Percentiles rank a stretch among this genome's conserved stretches.
Evolutionary conservation across 805 yeast genomes (phyloP).

Genomic region (Teunomyces pallodes): DNA sequence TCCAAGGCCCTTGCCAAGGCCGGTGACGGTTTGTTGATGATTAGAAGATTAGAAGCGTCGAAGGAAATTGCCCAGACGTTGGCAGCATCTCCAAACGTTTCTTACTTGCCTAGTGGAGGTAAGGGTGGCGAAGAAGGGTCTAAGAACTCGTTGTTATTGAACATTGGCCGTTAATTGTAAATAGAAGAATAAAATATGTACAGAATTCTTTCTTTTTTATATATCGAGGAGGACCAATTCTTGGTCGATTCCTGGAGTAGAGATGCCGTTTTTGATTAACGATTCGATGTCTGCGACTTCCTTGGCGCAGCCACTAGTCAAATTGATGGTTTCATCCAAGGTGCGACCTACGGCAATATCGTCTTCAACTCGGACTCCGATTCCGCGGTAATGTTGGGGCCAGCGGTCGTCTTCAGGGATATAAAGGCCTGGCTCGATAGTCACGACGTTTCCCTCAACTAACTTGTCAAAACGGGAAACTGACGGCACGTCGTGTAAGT

Average conservation of each 20-base stretch:
- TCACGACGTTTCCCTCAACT: slow-evolving; percentile 73
- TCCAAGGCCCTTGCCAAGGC: slow-evolving; percentile 90
- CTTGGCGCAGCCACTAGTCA: slow-evolving; percentile 83
- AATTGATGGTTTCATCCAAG: slow-evolving; percentile 44
- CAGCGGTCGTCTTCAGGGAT: slow-evolving; percentile 70
- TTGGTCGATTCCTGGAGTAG: slow-evolving; percentile 43
- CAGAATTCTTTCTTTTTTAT: neutral
- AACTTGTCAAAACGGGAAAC: slow-evolving; percentile 56
- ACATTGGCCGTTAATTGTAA: slow-evolving; percentile 57
- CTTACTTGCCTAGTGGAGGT: slow-evolving; percentile 72
- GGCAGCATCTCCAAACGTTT: slow-evolving; percentile 78
- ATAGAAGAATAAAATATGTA: neutral
- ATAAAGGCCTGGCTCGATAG: slow-evolving; percentile 95
- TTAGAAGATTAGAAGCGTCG: slow-evolving; percentile 94
- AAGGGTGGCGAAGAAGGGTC: slow-evolving; percentile 34
- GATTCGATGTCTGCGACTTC: slow-evolving; percentile 80
- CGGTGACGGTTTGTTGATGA: slow-evolving; percentile 92
- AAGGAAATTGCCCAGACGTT: slow-evolving; percentile 91
- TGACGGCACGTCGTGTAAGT: slow-evolving; percentile 78
- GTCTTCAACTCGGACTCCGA: slow-evolving; percentile 95
- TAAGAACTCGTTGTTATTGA: slow-evolving; percentile 59
- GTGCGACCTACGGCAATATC: slow-evolving; percentile 78
- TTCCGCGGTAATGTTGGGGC: slow-evolving; percentile 79
- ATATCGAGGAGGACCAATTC: slow-evolving; percentile 26
- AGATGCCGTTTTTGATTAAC: slow-evolving; percentile 58